Percentiles rank a stretch among this genome's conserved stretches.
Evolutionary conservation across 1,284 basidiomycete species (phyloP).

Genomic region (Fomitopsis palustris): DNA sequence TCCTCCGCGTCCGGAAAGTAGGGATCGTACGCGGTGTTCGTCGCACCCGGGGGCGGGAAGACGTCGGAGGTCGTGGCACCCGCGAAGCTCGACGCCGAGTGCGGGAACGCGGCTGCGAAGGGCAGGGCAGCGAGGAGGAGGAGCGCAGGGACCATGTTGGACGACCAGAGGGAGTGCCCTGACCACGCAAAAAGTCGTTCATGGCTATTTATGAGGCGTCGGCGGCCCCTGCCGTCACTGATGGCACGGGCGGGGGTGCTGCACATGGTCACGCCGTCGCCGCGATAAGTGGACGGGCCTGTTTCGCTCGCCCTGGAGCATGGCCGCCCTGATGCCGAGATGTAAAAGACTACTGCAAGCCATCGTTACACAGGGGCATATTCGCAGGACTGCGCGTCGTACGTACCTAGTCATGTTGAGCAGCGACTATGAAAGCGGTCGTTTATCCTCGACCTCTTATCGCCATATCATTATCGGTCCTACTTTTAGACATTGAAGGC

Average conservation of each 20-base stretch:
- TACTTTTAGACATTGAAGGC: too few relatives aligned
- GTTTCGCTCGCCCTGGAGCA: background rate
- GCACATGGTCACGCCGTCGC: too few relatives aligned
- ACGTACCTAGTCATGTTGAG: too few relatives aligned
- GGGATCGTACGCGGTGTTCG: conserved; percentile 19
- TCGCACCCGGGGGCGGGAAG: conserved; percentile 26
- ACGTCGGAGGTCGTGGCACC: conserved; percentile 24
- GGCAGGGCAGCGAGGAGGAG: conserved; percentile 7
- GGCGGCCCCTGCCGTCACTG: background rate
- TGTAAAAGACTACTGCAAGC: too few relatives aligned
- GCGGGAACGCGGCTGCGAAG: conserved; percentile 3
- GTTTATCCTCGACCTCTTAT: too few relatives aligned
- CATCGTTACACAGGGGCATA: too few relatives aligned
- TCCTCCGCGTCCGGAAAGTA: conserved; percentile 24
- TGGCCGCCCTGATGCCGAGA: too few relatives aligned
- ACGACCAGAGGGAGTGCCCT: background rate
- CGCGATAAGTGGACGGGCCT: too few relatives aligned
- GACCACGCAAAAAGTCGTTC: background rate
- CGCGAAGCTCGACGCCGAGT: conserved; percentile 22
- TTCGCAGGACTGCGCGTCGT: too few relatives aligned
- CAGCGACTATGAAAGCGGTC: too few relatives aligned
- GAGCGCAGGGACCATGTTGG: conserved; percentile 5
- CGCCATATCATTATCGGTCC: too few relatives aligned
- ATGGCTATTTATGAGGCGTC: background rate
- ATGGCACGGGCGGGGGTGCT: background rate